Evolutionary conservation across 2,329 filamentous ascomycete species (phyloP).

Genomic region (Massarina eburnea): DNA sequence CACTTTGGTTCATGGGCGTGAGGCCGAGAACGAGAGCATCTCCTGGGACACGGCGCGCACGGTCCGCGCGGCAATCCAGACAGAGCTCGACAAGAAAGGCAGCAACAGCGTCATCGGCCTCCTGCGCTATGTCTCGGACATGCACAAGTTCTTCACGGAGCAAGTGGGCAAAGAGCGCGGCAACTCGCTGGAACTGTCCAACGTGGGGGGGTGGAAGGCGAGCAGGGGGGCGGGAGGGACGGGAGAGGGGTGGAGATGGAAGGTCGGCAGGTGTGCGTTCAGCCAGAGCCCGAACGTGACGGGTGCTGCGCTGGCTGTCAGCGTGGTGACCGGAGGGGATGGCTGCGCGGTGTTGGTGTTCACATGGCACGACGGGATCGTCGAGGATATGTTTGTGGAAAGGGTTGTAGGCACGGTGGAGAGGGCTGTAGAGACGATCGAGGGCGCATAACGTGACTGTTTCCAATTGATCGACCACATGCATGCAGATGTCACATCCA

Average conservation of each 20-base stretch:
- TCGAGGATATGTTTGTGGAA: conserved; percentile 30
- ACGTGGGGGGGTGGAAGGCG: conserved; percentile 44
- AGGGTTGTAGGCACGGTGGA: conserved; percentile 15
- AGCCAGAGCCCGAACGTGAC: conserved; percentile 47
- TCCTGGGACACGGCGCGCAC: conserved; percentile 22
- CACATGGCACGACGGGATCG: conserved; percentile 45
- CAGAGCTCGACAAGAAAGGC: conserved; percentile 19
- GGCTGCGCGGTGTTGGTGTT: conserved; percentile 46
- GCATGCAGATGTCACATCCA: no score
- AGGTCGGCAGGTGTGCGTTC: conserved; percentile 47
- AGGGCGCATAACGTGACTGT: no score
- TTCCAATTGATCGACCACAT: no score
- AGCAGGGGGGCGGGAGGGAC: background rate
- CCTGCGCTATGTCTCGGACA: conserved; percentile 46
- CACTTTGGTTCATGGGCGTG: conserved; percentile 10
- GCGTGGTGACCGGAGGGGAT: conserved; percentile 48
- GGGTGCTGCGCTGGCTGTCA: conserved; percentile 43
- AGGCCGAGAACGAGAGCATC: background rate
- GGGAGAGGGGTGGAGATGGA: conserved; percentile 13
- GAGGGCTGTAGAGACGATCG: background rate
- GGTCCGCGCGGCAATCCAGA: conserved; percentile 16
- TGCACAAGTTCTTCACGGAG: conserved; percentile 40
- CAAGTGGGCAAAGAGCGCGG: conserved; percentile 44
- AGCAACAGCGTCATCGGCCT: conserved; percentile 41
- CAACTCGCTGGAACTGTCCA: conserved; percentile 49